Evolutionary conservation across 352 stramenopile species (phyloP).

Genomic region (Globisporangium cederbergense): DNA sequence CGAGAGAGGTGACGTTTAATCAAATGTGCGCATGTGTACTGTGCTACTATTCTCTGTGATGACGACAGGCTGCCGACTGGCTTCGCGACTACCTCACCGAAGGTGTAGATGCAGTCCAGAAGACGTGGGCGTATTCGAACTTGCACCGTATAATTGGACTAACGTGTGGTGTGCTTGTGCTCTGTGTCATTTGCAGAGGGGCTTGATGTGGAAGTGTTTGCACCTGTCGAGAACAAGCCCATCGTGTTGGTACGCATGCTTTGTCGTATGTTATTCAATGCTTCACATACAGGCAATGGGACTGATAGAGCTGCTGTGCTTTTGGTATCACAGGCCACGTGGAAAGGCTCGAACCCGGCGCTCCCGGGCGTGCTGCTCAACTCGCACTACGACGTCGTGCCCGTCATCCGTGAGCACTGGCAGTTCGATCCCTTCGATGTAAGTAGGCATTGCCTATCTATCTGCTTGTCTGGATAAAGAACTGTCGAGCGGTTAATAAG

Average conservation of each 20-base stretch:
- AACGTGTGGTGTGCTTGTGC: neutral
- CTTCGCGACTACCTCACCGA: conserved; percentile 51
- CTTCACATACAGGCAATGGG: neutral
- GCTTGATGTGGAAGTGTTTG: conserved; percentile 47
- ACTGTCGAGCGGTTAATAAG: neutral
- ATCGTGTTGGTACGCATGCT: conserved; percentile 87
- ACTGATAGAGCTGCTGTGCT: neutral
- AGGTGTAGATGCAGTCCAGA: neutral
- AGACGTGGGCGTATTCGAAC: neutral
- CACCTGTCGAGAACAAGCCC: conserved; percentile 66
- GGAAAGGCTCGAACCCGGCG: conserved; percentile 71
- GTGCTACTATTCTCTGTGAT: conserved; percentile 16
- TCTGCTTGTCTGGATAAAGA: neutral
- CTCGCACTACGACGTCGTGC: conserved; percentile 96
- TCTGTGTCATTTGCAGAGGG: conserved; percentile 24
- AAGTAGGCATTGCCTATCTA: conserved; percentile 19
- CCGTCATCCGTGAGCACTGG: conserved; percentile 82
- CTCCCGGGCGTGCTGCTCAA: conserved; percentile 90
- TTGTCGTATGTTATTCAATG: neutral
- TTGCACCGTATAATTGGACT: neutral
- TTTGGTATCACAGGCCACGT: conserved; percentile 35
- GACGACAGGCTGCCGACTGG: conserved; percentile 41
- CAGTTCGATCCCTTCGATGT: conserved; percentile 83
- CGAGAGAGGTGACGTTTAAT: neutral
- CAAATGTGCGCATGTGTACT: neutral